Evolutionary conservation across 139 green algal species (phyloP).

Genomic region (Chlorella sorokiniana): DNA sequence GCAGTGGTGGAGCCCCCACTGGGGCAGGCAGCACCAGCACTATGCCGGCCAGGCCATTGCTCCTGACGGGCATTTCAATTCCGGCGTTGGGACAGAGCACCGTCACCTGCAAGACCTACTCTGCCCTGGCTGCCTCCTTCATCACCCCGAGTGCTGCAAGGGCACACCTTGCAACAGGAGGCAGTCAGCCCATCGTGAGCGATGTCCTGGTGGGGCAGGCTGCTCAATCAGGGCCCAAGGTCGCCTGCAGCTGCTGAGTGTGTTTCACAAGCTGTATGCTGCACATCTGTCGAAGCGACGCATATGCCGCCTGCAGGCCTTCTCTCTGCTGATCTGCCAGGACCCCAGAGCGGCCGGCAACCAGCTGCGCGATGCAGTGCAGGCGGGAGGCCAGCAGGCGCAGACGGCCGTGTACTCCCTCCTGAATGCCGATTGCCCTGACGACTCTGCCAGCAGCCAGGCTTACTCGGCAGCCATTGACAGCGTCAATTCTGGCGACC

Average conservation of each 20-base stretch:
- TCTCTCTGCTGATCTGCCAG: neutral
- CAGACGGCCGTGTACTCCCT: neutral
- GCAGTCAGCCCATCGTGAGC: neutral
- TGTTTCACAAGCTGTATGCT: neutral
- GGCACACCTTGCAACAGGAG: neutral
- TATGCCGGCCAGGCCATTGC: too few relatives aligned
- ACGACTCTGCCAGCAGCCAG: neutral
- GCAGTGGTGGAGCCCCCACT: too few relatives aligned
- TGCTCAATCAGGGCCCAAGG: neutral
- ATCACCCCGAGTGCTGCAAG: neutral
- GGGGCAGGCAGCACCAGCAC: too few relatives aligned
- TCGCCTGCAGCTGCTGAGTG: neutral
- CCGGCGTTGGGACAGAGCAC: too few relatives aligned
- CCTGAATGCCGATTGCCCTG: neutral
- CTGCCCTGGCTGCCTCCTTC: neutral
- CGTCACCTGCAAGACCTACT: neutral
- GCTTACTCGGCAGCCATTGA: neutral
- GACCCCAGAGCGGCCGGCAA: neutral
- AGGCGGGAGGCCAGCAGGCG: neutral
- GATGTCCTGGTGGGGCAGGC: neutral
- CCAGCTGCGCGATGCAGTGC: neutral
- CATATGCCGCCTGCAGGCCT: neutral
- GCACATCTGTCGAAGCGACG: neutral
- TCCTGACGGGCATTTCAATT: too few relatives aligned
- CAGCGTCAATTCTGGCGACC: neutral